Evolutionary conservation across 129 eudicot genomes (phyloP).

Genomic region (Apium graveolens): DNA sequence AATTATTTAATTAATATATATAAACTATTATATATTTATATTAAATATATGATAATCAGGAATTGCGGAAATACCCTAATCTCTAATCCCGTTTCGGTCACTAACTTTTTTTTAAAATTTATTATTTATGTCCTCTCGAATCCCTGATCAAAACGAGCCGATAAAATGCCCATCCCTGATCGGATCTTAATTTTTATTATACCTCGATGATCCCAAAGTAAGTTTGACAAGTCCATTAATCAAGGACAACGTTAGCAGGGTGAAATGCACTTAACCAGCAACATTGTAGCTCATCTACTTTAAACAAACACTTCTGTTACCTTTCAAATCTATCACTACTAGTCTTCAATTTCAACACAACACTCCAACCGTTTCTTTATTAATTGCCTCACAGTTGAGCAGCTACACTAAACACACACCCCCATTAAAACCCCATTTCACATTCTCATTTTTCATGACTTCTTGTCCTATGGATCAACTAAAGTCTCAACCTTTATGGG

Average conservation of each 20-base stretch:
- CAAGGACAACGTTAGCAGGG: background rate
- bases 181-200: too few species aligned
- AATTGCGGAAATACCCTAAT: too few species aligned
- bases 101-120: too few species aligned
- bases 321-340: background rate
- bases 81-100: too few species aligned
- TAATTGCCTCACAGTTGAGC: constrained; percentile 3
- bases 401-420: background rate
- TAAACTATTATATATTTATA: too few species aligned
- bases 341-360: background rate
- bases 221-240: background rate
- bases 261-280: constrained; percentile 1
- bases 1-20: too few species aligned
- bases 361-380: background rate
- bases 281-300: background rate
- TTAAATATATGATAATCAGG: too few species aligned
- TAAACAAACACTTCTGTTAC: background rate
- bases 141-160: too few species aligned
- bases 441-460: constrained; percentile 24
- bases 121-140: too few species aligned
- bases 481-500: constrained; percentile 68
- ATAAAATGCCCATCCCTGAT: too few species aligned
- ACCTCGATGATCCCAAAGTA: background rate
- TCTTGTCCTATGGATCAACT: constrained; percentile 38
- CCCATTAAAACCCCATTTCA: background rate